phyloP scores from a whole-genome alignment of 2,329 filamentous ascomycete genomes.

The Graphiopsis chlorocephala region DNA sequence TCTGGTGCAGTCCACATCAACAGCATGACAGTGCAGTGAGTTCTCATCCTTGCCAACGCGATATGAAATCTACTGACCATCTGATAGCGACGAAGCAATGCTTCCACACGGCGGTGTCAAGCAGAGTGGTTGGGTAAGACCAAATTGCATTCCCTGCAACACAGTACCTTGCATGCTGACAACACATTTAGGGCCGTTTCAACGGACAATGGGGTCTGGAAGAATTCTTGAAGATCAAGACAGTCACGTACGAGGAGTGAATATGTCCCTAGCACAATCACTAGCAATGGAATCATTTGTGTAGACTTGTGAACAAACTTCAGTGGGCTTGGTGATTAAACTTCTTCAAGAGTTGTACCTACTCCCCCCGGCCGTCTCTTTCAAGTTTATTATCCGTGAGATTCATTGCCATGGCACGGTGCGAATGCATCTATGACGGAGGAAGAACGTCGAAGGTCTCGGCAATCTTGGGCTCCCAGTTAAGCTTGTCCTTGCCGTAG shows the following conservation, averaged over 20 bases:
- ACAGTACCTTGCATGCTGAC: background rate
- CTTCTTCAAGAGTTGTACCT: background rate
- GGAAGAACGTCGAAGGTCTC: slow-evolving; percentile 46
- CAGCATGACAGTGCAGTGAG: slow-evolving; percentile 47
- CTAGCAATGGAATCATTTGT: background rate
- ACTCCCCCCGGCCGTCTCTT: background rate
- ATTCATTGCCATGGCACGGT: background rate
- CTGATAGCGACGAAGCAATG: slow-evolving; percentile 41
- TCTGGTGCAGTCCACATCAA: slow-evolving; percentile 59
- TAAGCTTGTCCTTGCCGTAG: slow-evolving; percentile 51
- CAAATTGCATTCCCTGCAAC: background rate
- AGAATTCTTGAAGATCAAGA: slow-evolving; percentile 44
- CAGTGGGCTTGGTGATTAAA: background rate
- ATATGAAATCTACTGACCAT: background rate
- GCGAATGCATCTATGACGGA: slow-evolving; percentile 33
- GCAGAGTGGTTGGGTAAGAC: slow-evolving; percentile 43
- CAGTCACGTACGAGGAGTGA: slow-evolving; percentile 31
- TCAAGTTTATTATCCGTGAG: background rate
- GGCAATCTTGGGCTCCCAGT: slow-evolving; percentile 54
- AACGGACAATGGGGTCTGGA: slow-evolving; percentile 46
- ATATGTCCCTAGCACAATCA: background rate
- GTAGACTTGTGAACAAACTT: background rate
- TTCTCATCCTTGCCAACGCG: background rate
- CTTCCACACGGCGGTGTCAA: slow-evolving; percentile 52
- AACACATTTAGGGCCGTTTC: slow-evolving; percentile 38